Percentiles rank a stretch among this genome's conserved stretches.
Evolutionary conservation across 2,329 filamentous ascomycete species (phyloP).

Genomic region (Bipolaris cookei): DNA sequence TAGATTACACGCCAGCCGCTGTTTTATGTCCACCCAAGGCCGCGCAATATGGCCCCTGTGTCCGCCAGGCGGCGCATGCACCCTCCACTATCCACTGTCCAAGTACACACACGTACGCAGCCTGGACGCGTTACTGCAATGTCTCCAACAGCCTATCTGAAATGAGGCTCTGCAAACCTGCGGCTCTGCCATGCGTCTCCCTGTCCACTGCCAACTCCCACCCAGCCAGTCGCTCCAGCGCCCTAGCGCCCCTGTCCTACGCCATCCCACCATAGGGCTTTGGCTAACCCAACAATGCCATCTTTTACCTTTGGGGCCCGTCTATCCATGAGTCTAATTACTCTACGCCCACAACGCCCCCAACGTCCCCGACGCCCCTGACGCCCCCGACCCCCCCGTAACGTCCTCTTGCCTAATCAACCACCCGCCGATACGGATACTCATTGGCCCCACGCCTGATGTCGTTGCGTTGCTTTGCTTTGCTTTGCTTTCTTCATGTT

Average conservation of each 20-base stretch:
- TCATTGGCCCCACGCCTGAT: neutral
- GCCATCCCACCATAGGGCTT: slow-evolving; percentile 1
- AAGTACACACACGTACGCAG: neutral
- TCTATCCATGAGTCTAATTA: no score
- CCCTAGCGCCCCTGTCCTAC: slow-evolving; percentile 1
- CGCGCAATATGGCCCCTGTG: slow-evolving; percentile 8
- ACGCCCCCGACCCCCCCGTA: no score
- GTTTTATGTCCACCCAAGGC: slow-evolving; percentile 11
- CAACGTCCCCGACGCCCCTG: no score
- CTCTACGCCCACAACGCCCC: no score
- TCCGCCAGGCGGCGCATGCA: neutral
- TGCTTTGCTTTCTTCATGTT: neutral
- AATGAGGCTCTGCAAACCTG: slow-evolving; percentile 3
- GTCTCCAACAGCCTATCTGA: neutral
- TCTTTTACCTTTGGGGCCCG: neutral
- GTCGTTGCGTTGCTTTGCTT: neutral
- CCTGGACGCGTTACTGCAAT: neutral
- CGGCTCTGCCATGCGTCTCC: neutral
- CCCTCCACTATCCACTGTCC: no score
- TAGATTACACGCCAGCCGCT: slow-evolving; percentile 11
- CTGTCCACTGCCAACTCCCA: neutral
- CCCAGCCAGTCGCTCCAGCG: neutral
- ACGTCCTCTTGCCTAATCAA: no score
- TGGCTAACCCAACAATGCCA: neutral
- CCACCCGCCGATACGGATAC: neutral